phyloP scores from a whole-genome alignment of 1,139 yeast species.

The Taphrina pruni region DNA sequence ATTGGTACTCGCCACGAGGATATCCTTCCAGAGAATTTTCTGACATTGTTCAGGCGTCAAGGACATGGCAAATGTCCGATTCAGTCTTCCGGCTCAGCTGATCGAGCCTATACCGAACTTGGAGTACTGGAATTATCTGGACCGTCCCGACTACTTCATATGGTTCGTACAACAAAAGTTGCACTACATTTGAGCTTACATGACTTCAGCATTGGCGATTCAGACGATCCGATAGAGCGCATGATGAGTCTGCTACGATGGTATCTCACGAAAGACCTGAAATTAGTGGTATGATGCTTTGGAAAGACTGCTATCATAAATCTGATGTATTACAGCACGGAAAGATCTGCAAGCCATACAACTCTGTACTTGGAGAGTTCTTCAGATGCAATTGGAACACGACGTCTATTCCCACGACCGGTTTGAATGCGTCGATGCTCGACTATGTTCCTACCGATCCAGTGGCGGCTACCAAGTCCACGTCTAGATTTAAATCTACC shows the following conservation, averaged over 20 bases:
- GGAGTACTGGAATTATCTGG: constrained; percentile 44
- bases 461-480: not conserved
- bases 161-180: constrained; percentile 9
- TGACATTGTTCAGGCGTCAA: constrained; percentile 34
- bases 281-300: constrained; percentile 36
- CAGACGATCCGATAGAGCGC: constrained; percentile 50
- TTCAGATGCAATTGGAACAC: constrained; percentile 74
- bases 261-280: constrained; percentile 64
- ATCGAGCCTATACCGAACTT: constrained; percentile 43
- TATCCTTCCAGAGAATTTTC: not conserved
- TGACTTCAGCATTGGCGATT: constrained; percentile 33
- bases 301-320: not conserved
- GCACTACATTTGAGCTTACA: not conserved
- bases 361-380: constrained; percentile 80
- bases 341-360: constrained; percentile 79
- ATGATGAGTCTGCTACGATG: constrained; percentile 74
- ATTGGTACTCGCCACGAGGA: constrained; percentile 12
- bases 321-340: constrained; percentile 61
- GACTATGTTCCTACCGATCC: constrained; percentile 13
- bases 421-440: constrained; percentile 16
- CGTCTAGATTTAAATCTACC: constrained; percentile 32
- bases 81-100: constrained; percentile 43
- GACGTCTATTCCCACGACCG: constrained; percentile 17
- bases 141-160: constrained; percentile 43
- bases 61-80: constrained; percentile 42